phyloP scores from a whole-genome alignment of 441 rosid species.

The Codiaeum variegatum region DNA sequence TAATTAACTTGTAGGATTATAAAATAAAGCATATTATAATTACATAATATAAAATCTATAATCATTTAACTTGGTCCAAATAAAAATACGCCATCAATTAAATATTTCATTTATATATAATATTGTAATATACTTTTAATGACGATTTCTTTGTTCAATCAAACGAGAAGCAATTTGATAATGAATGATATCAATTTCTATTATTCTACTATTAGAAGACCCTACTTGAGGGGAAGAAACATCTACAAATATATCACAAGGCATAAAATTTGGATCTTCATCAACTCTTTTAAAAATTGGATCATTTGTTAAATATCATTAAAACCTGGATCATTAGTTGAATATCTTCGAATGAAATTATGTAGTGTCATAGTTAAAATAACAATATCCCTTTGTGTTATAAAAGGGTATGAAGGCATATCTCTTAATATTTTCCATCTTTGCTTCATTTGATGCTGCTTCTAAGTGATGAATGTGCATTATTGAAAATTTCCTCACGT shows the following conservation, averaged over 20 bases:
- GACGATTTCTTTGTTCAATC: too few relatives aligned
- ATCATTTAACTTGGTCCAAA: too few relatives aligned
- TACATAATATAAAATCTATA: too few relatives aligned
- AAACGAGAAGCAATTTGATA: too few relatives aligned
- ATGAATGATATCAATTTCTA: too few relatives aligned
- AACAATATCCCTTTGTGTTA: too few relatives aligned
- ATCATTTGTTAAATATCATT: not conserved
- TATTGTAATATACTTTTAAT: too few relatives aligned
- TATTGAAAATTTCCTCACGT: not conserved
- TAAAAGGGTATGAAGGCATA: not conserved
- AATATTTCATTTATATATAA: too few relatives aligned
- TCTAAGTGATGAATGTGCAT: not conserved
- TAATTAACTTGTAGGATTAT: too few relatives aligned
- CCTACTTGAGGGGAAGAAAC: not conserved
- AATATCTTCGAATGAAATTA: not conserved
- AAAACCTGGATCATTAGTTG: not conserved
- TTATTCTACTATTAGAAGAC: too few relatives aligned
- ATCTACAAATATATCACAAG: not conserved
- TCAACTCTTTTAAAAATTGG: not conserved
- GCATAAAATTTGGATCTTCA: not conserved
- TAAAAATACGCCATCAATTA: too few relatives aligned
- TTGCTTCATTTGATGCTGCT: not conserved
- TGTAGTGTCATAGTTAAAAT: not conserved
- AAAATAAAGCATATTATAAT: too few relatives aligned
- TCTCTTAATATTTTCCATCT: not conserved